phyloP scores from a whole-genome alignment of 2,329 filamentous ascomycete species.

The Aureobasidium sp. region DNA sequence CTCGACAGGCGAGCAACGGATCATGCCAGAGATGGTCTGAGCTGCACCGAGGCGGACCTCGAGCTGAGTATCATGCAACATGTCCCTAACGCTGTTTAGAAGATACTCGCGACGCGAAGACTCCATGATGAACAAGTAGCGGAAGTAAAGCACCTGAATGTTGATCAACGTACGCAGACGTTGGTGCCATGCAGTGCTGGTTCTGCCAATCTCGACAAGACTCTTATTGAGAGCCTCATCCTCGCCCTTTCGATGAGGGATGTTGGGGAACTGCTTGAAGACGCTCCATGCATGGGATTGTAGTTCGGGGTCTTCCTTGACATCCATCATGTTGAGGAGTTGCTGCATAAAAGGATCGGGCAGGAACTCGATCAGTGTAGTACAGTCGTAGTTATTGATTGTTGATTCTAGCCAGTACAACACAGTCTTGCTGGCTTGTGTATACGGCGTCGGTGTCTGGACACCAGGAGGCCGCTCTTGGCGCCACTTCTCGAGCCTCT shows the following conservation, averaged over 20 bases:
- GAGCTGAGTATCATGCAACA: conserved; percentile 85
- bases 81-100: conserved; percentile 87
- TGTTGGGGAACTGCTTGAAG: conserved; percentile 91
- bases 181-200: conserved; percentile 87
- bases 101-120: conserved; percentile 66
- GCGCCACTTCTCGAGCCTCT: conserved; percentile 77
- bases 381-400: conserved; percentile 86
- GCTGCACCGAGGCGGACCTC: conserved; percentile 92
- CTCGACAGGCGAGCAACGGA: conserved; percentile 78
- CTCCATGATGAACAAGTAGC: conserved; percentile 80
- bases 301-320: conserved; percentile 94
- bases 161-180: conserved; percentile 90
- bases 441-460: conserved; percentile 89
- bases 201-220: conserved; percentile 79
- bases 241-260: conserved; percentile 81
- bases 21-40: conserved; percentile 92
- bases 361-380: conserved; percentile 84
- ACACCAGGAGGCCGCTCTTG: conserved; percentile 75
- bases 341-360: conserved; percentile 82
- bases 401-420: conserved; percentile 90
- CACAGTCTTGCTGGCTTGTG: conserved; percentile 91
- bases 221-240: conserved; percentile 76
- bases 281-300: conserved; percentile 94
- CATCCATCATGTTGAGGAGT: conserved; percentile 98
- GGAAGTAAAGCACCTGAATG: conserved; percentile 98